Evolutionary conservation across 148 eudicot species (phyloP).

Genomic region (Silene latifolia): DNA sequence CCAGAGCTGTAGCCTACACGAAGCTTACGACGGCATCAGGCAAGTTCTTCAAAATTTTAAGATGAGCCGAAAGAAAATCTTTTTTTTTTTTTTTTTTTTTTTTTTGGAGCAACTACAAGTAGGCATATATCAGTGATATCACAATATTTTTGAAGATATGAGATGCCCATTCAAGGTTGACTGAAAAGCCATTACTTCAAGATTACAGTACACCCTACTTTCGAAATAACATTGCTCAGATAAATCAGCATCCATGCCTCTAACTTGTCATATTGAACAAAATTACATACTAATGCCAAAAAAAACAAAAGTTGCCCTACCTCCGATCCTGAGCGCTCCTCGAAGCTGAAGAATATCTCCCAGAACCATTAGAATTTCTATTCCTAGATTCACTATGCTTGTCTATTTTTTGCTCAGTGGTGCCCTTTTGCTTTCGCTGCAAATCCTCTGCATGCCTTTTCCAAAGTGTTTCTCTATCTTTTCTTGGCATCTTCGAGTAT

Average conservation of each 20-base stretch:
- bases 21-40: too few species aligned
- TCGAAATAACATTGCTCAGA: background rate
- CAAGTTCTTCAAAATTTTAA: background rate
- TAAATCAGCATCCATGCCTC: background rate
- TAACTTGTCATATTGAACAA: background rate
- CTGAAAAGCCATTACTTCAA: background rate
- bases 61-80: too few species aligned
- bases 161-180: background rate
- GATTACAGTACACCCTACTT: background rate
- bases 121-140: too few species aligned
- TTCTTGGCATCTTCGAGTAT: slow-evolving; percentile 70
- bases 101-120: too few species aligned
- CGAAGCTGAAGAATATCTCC: slow-evolving; percentile 37
- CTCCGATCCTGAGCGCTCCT: slow-evolving; percentile 42
- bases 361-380: slow-evolving; percentile 41
- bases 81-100: too few species aligned
- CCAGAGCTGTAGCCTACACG: too few species aligned
- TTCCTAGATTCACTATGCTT: slow-evolving; percentile 41
- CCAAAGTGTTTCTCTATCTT: slow-evolving; percentile 88
- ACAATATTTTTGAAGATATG: background rate
- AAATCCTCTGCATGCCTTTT: slow-evolving; percentile 75
- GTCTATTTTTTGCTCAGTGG: slow-evolving; percentile 44
- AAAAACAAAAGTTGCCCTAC: slow-evolving; percentile 21
- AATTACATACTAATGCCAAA: background rate
- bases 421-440: slow-evolving; percentile 49